phyloP scores from a whole-genome alignment of 1,284 basidiomycete species.

The Schizophyllum commune region DNA sequence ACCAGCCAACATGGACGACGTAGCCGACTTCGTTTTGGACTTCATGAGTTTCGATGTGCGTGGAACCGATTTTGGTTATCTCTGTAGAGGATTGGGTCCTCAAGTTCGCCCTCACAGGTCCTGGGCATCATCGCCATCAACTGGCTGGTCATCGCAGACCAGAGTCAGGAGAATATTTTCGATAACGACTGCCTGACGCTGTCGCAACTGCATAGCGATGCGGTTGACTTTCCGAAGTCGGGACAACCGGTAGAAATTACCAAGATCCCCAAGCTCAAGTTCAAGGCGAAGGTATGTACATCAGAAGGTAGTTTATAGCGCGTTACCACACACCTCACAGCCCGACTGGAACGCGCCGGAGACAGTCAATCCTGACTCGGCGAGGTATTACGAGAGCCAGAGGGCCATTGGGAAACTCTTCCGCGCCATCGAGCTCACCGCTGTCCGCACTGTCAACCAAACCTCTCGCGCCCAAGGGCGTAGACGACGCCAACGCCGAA shows the following conservation, averaged over 20 bases:
- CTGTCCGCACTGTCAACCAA: constrained; percentile 16
- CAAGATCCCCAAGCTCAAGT: constrained; percentile 39
- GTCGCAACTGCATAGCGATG: constrained; percentile 60
- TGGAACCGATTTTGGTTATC: constrained; percentile 7
- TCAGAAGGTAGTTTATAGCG: no score
- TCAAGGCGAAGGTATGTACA: constrained; percentile 16
- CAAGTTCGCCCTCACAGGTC: constrained; percentile 35
- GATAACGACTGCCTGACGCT: constrained; percentile 54
- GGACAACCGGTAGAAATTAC: constrained; percentile 45
- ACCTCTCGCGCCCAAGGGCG: constrained; percentile 5
- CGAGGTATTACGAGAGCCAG: constrained; percentile 40
- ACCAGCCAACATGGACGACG: constrained; percentile 57
- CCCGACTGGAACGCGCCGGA: constrained; percentile 66
- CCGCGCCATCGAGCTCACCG: constrained; percentile 46
- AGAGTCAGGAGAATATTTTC: constrained; percentile 42
- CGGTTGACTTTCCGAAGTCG: constrained; percentile 64
- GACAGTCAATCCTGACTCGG: constrained; percentile 29
- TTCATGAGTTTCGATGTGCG: constrained; percentile 61
- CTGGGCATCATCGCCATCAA: constrained; percentile 55
- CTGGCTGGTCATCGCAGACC: constrained; percentile 65
- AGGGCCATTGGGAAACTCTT: constrained; percentile 52
- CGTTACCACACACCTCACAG: constrained; percentile 29
- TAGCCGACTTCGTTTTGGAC: constrained; percentile 67
- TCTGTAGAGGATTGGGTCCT: not conserved
- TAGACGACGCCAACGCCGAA: not conserved